A percentile compares a stretch with the other conserved stretches of the same genome.
These are phyloP conservation scores for Pterulicium gracile DNA, from an alignment of 1,284 basidiomycete genomes.

Conservation along the genomic window DNA sequence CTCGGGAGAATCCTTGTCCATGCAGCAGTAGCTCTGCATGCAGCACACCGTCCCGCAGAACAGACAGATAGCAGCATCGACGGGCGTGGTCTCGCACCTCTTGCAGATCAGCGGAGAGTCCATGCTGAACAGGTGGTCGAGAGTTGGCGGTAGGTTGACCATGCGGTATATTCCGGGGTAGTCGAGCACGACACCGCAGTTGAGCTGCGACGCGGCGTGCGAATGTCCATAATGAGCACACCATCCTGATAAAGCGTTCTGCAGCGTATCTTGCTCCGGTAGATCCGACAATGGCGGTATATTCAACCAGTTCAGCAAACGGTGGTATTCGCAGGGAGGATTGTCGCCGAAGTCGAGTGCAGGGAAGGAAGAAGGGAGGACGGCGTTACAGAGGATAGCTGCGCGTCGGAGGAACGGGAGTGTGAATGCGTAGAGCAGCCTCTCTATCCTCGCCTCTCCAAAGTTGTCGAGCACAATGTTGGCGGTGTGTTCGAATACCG, in stretches of 20 bases:
- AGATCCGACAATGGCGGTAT: conserved; percentile 74
- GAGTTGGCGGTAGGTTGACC: conserved; percentile 67
- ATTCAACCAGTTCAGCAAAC: conserved; percentile 64
- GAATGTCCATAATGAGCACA: conserved; percentile 73
- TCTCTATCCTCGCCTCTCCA: conserved; percentile 75
- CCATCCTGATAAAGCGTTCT: conserved; percentile 75
- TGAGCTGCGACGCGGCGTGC: conserved; percentile 60
- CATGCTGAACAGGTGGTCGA: conserved; percentile 76
- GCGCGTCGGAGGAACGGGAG: conserved; percentile 91
- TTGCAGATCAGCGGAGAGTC: conserved; percentile 64
- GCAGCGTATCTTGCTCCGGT: conserved; percentile 71
- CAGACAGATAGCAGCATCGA: conserved; percentile 86
- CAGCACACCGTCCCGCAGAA: conserved; percentile 87
- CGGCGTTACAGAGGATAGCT: conserved; percentile 75
- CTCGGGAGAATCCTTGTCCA: conserved; percentile 51
- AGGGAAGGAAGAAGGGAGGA: conserved; percentile 55
- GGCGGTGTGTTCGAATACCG: conserved; percentile 70
- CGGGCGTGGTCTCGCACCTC: conserved; percentile 72
- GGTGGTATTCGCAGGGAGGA: conserved; percentile 61
- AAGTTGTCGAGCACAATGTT: conserved; percentile 67
- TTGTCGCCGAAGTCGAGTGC: conserved; percentile 28
- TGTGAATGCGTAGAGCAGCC: conserved; percentile 82
- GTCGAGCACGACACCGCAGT: conserved; percentile 70
- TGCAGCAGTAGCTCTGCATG: conserved; percentile 90
- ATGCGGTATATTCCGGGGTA: conserved; percentile 83